Base-by-base conservation (phyloP, 192 early-diverging fungal species). In the Coemansia sp. region DNA sequence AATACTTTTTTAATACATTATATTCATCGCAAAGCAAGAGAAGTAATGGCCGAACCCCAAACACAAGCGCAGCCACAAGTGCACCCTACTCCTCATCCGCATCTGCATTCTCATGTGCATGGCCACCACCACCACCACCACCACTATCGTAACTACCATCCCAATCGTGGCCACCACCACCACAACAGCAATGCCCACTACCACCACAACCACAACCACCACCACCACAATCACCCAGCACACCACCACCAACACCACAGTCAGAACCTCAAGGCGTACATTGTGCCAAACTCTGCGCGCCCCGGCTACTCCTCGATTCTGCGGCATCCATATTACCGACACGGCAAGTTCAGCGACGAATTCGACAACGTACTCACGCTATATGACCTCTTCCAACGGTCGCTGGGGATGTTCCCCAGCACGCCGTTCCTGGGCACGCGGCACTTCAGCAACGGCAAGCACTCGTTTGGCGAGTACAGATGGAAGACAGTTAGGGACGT, bases 401-500 rank as follows among this genome's bases (percentile, higher is more conserved):
- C 84, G 28, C 69, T 85, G 23, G 84, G 74, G 29, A 70, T 81
- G 39, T 87, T 82, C 46, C 83, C 74, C 29, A 77, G 87, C 21
- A 67, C 74, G 15, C 85, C 84, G 35, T 90, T 86, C 70, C 74
- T 92, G 57, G 91, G 88, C 46, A 79, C 84, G 25, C 86, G 91
- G 35, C 75, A 83, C 9, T 77, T 74, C 60, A 76, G 86, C 58
- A 58, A 71, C 7, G 72, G 82, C 8, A 79, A 84, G 53, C 73
- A 74, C 18, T 75, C 75, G 57, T 86, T 83, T 37, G 71, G 77
- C 28, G 70, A 78, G 8, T 92, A 87, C 80, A 71, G 68, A 12
- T 92, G 91, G 91, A 74, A 87, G 71, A 89, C 87, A 5, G 88
- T 87, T 35, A 68, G 77, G 16, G 76, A 90, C 70, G 79, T 88